Evolutionary conservation across 2,329 filamentous ascomycete genomes (phyloP), one percentile per base, ranked within the genome.

Genomic region (Bipolaris cookei): DNA sequence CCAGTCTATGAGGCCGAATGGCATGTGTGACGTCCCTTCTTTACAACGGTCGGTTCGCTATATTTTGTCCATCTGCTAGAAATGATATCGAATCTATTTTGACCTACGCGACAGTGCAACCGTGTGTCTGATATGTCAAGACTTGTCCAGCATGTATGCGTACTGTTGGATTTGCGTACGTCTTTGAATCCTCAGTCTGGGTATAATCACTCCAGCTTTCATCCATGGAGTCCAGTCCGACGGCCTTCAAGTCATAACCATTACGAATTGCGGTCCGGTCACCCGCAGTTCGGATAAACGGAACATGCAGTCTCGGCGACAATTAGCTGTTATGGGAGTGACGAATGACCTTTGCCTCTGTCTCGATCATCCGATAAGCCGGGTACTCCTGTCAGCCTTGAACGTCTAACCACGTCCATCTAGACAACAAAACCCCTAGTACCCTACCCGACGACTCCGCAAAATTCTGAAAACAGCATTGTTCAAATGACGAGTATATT

Each of bases 261-360:
- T 30, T 30, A 11, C 28, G 23, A 21, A 32, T 11, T 14, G 25
- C 42, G 10, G 42, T 43, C 41, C 20, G 5, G 20, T 23, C 6
- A n/a, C 14, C 38, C 34, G 45, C 21, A 16, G 42, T 42, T 47
- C 54, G 49, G 54, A n/a, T 35, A 43, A 21, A 18, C 43, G 49
- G 49, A 53, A 53, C 16, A 45, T 32, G 43, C 37, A 32, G 20
- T 42, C 28, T 30, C 10, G 7, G 28, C 13, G 10, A 30, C 28
- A 30, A 10, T 11, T 30, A 10, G 28, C 7, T 30, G 28, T 30
- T 11, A 30, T 13, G 28, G 28, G n/a, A 10, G 28, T 13, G 28
- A 30, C 28, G 28, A 30, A 30, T 30, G 13, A 11, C 3, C 28
- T 13, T 30, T 30, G 28, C 28, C 10, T 30, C 30, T 21, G 21